These are phyloP conservation scores for Penicillium soppii DNA, from an alignment of 495 filamentous ascomycete genomes.

Conservation along the genomic window DNA sequence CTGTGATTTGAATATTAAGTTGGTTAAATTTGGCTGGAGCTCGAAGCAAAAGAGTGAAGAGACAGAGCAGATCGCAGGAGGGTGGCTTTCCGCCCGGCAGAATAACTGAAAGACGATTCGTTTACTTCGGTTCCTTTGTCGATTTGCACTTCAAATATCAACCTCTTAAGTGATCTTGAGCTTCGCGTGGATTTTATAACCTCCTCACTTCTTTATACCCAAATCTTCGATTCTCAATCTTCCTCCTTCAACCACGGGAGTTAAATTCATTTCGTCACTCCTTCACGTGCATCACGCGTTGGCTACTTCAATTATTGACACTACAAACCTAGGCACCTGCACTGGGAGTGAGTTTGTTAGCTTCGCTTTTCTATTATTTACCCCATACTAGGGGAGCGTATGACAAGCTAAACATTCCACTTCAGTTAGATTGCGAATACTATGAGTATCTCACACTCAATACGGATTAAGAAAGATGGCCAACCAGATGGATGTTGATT, in stretches of 20 bases:
- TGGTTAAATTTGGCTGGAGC: conserved; percentile 9
- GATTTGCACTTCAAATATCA: background rate
- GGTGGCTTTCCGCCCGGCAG: conserved; percentile 1
- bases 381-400: no score
- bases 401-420: no score
- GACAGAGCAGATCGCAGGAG: conserved; percentile 11
- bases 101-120: background rate
- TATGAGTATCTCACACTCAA: background rate
- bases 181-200: background rate
- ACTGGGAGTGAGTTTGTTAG: no score
- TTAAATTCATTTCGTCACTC: no score
- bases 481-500: background rate
- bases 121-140: background rate
- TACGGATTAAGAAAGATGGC: background rate
- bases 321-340: no score
- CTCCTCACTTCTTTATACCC: no score
- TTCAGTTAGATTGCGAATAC: background rate
- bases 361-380: no score
- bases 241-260: no score
- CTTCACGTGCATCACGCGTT: no score
- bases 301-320: no score
- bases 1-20: conserved; percentile 3
- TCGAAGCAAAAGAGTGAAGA: conserved; percentile 10
- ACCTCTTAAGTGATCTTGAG: background rate
- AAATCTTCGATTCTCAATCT: no score